Percentiles rank a stretch among this genome's conserved stretches.
Conservation (phyloP, 1,284 basidiomycete genomes). For the Ganoderma lingzhi region DNA sequence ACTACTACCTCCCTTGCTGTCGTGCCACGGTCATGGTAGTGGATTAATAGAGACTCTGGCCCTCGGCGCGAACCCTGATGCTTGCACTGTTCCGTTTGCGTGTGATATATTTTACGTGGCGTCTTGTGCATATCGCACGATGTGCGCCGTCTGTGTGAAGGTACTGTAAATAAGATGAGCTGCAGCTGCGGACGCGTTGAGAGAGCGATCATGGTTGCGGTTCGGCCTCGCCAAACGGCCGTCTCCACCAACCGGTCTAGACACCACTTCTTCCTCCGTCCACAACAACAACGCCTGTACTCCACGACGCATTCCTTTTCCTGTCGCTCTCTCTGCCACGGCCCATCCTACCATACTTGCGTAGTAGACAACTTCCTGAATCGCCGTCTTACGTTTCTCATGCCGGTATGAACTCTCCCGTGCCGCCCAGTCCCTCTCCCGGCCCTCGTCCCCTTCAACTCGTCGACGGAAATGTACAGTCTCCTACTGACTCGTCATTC, state of each 20-base stretch:
- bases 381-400: slow-evolving; percentile 20
- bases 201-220: slow-evolving; percentile 1
- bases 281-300: not conserved
- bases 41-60: slow-evolving; percentile 29
- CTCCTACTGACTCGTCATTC: slow-evolving; percentile 31
- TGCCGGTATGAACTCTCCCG: slow-evolving; percentile 33
- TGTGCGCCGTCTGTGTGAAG: not conserved
- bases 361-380: slow-evolving; percentile 14
- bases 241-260: slow-evolving; percentile 8
- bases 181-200: not conserved
- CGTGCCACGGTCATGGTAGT: slow-evolving; percentile 21
- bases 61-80: not conserved
- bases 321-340: slow-evolving; percentile 18
- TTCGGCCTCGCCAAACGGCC: slow-evolving; percentile 1
- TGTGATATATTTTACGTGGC: not conserved
- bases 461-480: slow-evolving; percentile 39
- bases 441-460: slow-evolving; percentile 42
- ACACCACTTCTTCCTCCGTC: not conserved
- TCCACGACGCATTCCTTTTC: slow-evolving; percentile 1
- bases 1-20: slow-evolving; percentile 17
- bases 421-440: slow-evolving; percentile 28
- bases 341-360: slow-evolving; percentile 3
- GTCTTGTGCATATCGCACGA: not conserved
- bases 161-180: not conserved
- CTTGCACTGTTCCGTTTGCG: not conserved